phyloP scores from a whole-genome alignment of 192 early-diverging fungal genomes.

The Coemansia sp. region DNA sequence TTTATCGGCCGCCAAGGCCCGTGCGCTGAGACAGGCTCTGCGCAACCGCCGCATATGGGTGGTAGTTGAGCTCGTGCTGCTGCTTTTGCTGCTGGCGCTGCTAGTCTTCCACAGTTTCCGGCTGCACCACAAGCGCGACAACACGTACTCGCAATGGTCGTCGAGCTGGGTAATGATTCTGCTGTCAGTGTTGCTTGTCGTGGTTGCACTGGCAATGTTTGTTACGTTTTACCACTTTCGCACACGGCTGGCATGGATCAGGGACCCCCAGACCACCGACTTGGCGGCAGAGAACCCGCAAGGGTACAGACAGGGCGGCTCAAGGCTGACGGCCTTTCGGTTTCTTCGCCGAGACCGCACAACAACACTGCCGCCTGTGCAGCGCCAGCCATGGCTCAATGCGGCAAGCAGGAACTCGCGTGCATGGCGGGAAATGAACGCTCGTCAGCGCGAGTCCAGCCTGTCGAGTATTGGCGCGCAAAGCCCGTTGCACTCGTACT shows the following conservation, averaged over 20 bases:
- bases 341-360: neutral
- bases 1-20: constrained; percentile 24
- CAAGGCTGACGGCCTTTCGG: constrained; percentile 16
- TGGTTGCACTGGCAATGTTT: constrained; percentile 35
- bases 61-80: constrained; percentile 28
- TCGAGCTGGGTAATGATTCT: constrained; percentile 54
- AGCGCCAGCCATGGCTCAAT: constrained; percentile 32
- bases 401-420: constrained; percentile 31
- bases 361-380: constrained; percentile 3
- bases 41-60: constrained; percentile 28
- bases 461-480: neutral
- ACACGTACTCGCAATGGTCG: constrained; percentile 46
- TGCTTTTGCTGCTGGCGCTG: constrained; percentile 34
- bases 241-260: constrained; percentile 33
- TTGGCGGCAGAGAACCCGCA: constrained; percentile 16
- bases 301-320: constrained; percentile 1
- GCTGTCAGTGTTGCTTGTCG: constrained; percentile 41
- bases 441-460: constrained; percentile 18
- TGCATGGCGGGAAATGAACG: constrained; percentile 45
- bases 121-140: constrained; percentile 26
- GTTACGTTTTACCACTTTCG: constrained; percentile 49
- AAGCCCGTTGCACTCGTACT: neutral
- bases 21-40: constrained; percentile 23
- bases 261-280: constrained; percentile 31
- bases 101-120: constrained; percentile 49